phyloP scores from a whole-genome alignment of 202 grass and related monocot genomes.

The Schoenoplectus tabernaemontani region DNA sequence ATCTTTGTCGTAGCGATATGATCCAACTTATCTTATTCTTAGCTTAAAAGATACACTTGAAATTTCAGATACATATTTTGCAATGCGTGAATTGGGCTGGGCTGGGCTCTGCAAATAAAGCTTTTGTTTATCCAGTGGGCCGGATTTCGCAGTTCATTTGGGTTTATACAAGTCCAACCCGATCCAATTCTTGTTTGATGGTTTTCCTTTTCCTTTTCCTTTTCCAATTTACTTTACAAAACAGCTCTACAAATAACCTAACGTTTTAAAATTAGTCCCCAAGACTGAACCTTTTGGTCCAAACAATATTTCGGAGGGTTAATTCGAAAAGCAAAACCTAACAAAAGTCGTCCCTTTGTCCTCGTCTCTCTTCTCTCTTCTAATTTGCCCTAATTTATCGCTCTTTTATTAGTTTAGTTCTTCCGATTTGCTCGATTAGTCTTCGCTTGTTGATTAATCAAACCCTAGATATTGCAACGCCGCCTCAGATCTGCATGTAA shows the following conservation, averaged over 20 bases:
- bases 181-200: neutral
- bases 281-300: neutral
- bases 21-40: too few relatives aligned
- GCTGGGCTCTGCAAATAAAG: neutral
- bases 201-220: neutral
- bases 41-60: neutral
- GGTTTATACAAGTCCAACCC: neutral
- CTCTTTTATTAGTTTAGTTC: neutral
- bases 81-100: too few relatives aligned
- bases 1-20: too few relatives aligned
- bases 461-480: neutral
- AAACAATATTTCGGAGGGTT: neutral
- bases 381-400: slow-evolving; percentile 11
- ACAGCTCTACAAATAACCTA: neutral
- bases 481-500: slow-evolving; percentile 1
- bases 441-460: neutral
- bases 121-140: neutral
- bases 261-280: neutral
- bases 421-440: neutral
- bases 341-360: neutral
- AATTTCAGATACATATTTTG: neutral
- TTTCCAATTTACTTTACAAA: neutral
- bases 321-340: slow-evolving; percentile 1
- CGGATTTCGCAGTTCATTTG: neutral
- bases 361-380: neutral